Evolutionary conservation across 139 green algal species (phyloP).

Genomic region (Chlorella ohadii): DNA sequence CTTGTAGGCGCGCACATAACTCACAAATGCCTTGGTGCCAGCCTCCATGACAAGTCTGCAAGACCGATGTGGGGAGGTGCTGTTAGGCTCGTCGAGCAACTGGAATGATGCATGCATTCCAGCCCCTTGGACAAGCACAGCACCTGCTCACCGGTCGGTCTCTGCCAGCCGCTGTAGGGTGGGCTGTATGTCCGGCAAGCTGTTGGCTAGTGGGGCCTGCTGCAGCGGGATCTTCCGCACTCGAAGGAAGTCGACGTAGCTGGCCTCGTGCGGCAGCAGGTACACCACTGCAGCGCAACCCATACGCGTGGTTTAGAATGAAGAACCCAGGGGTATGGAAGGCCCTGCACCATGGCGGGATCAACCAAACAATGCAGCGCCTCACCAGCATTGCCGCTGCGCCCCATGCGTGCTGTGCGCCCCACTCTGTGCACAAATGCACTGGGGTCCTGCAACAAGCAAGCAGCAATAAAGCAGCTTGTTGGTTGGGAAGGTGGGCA

Average conservation of each 20-base stretch:
- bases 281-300: constrained; percentile 66
- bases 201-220: background rate
- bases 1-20: constrained; percentile 95
- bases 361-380: background rate
- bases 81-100: background rate
- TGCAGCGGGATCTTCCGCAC: constrained; percentile 72
- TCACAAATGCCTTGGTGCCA: constrained; percentile 90
- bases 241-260: constrained; percentile 91
- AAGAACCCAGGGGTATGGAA: too few species aligned
- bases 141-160: constrained; percentile 61
- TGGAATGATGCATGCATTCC: background rate
- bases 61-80: background rate
- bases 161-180: constrained; percentile 55
- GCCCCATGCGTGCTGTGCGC: constrained; percentile 93
- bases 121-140: background rate
- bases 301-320: background rate
- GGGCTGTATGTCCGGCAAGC: background rate
- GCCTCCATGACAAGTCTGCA: constrained; percentile 91
- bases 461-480: background rate
- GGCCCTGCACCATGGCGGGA: too few species aligned
- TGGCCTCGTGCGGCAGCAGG: constrained; percentile 79
- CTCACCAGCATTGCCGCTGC: constrained; percentile 55
- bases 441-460: constrained; percentile 78
- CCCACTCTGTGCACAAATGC: constrained; percentile 89
- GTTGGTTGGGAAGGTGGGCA: background rate